Base-by-base conservation (phyloP, 495 filamentous ascomycete species). In the Aspergillus incahuasiensis region DNA sequence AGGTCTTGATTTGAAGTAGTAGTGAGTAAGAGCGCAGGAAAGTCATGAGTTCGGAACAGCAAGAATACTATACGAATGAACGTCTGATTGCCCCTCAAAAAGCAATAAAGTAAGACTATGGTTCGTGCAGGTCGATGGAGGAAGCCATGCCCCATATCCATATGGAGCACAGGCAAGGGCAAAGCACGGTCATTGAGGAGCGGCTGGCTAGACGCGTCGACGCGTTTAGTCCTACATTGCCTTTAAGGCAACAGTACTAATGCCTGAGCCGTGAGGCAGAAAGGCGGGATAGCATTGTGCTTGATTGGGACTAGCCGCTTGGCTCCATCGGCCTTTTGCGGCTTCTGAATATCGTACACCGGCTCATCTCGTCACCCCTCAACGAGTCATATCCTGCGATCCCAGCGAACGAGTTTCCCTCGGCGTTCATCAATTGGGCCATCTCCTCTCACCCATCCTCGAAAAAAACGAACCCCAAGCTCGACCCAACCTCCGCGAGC, bases 261-360 rank as follows among this genome's bases (percentile, higher is more conserved):
- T 62, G 63, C 63, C 66, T 68, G 43, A 1, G 20, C 15, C 51
- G 13, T 41, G 9, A 65, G 67, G 67, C 61, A 56, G 1, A 46
- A 71, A 71, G 54, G 64, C 66, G 67, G 71, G 58, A 58, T 63
- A 52, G 41, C 39, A 62, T 66, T 56, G 57, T 1, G 12, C 48
- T 20, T 24, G 38, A 43, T 52, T 20, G 61, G 48, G 53, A 68
- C 68, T 55, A 57, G 66, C 60, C 16, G 41, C 30, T 55, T 69
- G 59, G 68, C 64, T 67, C 63, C 67, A 57, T 70, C 70, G 72
- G 72, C 67, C 70, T 74, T 74, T 72, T 71, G 68, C 71, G 70
- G 73, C 68, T 75, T 75, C 70, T 50, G 62, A 71, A 73, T 72
- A 70, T 74, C 72, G 71, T 72, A 63, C 66, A 62, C 66, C 58